These are phyloP conservation scores for Lactarius quietus DNA, from an alignment of 768 basidiomycete genomes.

Conservation along the genomic window DNA sequence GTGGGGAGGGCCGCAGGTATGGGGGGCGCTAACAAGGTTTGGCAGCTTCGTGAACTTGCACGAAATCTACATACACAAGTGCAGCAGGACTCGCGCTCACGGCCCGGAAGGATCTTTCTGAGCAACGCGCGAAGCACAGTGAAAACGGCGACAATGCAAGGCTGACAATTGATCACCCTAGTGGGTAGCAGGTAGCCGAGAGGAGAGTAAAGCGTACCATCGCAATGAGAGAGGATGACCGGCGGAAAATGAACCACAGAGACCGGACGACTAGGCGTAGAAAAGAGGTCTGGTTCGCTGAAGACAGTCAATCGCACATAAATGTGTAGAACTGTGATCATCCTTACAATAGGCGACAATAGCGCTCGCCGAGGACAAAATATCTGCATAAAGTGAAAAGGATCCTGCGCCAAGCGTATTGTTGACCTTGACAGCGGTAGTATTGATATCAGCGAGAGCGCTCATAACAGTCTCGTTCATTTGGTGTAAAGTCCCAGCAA, in stretches of 20 bases:
- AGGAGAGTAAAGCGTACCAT: constrained; percentile 11
- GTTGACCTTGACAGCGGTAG: constrained; percentile 17
- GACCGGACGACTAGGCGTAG: constrained; percentile 7
- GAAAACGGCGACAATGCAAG: constrained; percentile 6
- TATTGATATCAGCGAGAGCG: constrained; percentile 19
- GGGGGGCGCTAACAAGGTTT: background rate
- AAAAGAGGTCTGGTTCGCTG: constrained; percentile 12
- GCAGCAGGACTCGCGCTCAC: background rate
- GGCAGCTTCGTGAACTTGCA: background rate
- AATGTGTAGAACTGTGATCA: background rate
- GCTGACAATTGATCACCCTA: constrained; percentile 8
- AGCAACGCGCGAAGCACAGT: constrained; percentile 12
- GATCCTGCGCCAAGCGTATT: constrained; percentile 3
- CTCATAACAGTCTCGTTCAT: constrained; percentile 18
- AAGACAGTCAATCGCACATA: background rate
- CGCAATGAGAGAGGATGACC: constrained; percentile 6
- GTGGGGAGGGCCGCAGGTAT: background rate
- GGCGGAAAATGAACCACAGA: constrained; percentile 14
- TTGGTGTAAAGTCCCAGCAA: constrained; percentile 11
- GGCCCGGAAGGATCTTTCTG: background rate
- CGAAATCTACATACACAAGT: background rate
- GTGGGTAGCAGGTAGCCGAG: background rate
- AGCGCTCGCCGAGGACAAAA: constrained; percentile 1
- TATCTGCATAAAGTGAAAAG: constrained; percentile 1
- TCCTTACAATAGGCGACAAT: constrained; percentile 10